Conservation (phyloP, 305 asterid species). For the Fraxinus angustifolia region DNA sequence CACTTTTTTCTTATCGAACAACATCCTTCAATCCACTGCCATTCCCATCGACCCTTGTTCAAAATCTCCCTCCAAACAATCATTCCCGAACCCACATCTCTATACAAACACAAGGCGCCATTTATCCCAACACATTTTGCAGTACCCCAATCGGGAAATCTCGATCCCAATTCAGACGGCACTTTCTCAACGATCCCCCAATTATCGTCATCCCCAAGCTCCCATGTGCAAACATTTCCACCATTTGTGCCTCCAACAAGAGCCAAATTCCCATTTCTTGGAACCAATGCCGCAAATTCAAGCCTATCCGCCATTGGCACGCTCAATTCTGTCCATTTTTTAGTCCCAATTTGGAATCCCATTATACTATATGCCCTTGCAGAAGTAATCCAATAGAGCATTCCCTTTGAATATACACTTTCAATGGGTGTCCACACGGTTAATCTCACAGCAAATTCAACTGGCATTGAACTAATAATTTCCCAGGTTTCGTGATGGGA, state of each 20-base stretch:
- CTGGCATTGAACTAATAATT: constrained; percentile 43
- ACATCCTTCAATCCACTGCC: constrained; percentile 69
- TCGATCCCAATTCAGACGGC: constrained; percentile 49
- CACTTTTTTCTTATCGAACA: constrained; percentile 24
- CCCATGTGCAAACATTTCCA: constrained; percentile 57
- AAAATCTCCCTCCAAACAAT: constrained; percentile 42
- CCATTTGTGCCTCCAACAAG: constrained; percentile 59
- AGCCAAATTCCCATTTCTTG: constrained; percentile 47
- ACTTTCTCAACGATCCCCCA: constrained; percentile 59
- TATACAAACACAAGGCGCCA: constrained; percentile 58
- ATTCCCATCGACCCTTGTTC: constrained; percentile 38
- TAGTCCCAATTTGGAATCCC: constrained; percentile 49
- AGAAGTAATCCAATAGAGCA: constrained; percentile 73
- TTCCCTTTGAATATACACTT: constrained; percentile 49
- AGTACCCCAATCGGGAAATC: constrained; percentile 48
- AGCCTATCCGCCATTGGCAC: constrained; percentile 83
- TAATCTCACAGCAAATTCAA: constrained; percentile 67
- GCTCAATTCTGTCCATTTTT: constrained; percentile 52
- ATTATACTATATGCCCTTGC: constrained; percentile 72
- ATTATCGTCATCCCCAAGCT: constrained; percentile 36
- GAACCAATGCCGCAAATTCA: constrained; percentile 68
- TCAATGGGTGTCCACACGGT: constrained; percentile 86
- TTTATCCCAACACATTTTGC: constrained; percentile 56
- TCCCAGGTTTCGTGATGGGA: constrained; percentile 41
- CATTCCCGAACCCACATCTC: constrained; percentile 56